Evolutionary conservation across 2,329 filamentous ascomycete species (phyloP), one percentile per base, ranked within the genome.

Genomic region (Hypoxylon sp.): DNA sequence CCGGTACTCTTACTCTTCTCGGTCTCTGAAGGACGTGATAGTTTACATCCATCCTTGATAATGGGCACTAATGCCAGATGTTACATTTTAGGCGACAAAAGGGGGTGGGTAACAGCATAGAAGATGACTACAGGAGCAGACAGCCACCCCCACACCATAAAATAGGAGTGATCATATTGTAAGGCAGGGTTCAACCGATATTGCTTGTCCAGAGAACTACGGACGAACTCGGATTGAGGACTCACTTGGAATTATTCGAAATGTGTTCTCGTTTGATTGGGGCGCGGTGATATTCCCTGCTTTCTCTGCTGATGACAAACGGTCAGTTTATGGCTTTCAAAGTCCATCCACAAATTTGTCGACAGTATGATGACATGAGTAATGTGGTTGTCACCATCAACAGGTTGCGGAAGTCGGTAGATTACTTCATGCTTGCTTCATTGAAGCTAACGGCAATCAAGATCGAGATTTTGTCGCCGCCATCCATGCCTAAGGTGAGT

Each of bases 251-350:
- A 48, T 37, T 52, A 44, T 57, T 55, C 22, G 39, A 67, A 63
- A 70, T 73, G 69, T 70, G 71, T 70, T 44, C 46, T n/a, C 11
- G 42, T 57, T 26, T 73, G 66, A 71, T 71, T 73, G 71, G 69
- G 62, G 59, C 37, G 29, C 31, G 11, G 48, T 19, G 17, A 26
- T 6, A 8, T 33, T 57, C 55, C 65, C 54, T 65, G 31, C 22
- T 42, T 51, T 52, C 47, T 33, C 47, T 52, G 39, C 37, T 47
- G 54, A 29, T 29, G 51, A 14, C 48, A 19, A 51, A n/a, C 33
- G 19, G 33, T 63, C 10, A 3, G 11, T 37, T 13, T 29, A 24
- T 24, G 29, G 19, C 33, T 14, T 33, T 35, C 9, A 29, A 57
- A 51, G 31, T n/a, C 24, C 17, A 67, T 55, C 50, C 29, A 42